Conservation (phyloP, 2,329 filamentous ascomycete species). For the Ceratocystis cacaofunesta region DNA sequence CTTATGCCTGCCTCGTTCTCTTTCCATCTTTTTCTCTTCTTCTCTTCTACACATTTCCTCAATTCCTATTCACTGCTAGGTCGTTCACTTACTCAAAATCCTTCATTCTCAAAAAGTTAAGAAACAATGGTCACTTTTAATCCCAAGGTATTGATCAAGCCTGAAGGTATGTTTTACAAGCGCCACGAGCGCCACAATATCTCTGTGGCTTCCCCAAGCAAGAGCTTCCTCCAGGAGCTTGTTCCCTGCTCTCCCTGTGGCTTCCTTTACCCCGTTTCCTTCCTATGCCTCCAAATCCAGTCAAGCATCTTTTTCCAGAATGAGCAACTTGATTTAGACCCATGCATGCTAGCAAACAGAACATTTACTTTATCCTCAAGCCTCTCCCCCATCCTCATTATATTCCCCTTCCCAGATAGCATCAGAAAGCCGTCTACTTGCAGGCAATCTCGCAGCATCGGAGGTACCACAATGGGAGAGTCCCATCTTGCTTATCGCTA, state of each 20-base stretch:
- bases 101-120: background rate
- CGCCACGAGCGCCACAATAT: background rate
- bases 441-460: background rate
- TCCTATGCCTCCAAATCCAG: background rate
- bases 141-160: background rate
- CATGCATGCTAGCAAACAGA: background rate
- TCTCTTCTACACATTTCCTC: background rate
- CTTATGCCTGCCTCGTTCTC: background rate
- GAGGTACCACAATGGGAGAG: background rate
- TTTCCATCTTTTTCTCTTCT: too few species aligned
- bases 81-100: background rate
- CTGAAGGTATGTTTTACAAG: slow-evolving; percentile 1
- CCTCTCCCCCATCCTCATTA: background rate
- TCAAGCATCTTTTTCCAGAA: background rate
- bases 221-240: background rate
- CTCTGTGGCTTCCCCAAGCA: background rate
- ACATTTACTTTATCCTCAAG: background rate
- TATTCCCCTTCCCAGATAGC: background rate
- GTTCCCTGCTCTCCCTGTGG: background rate
- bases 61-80: background rate
- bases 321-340: background rate
- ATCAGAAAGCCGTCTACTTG: background rate
- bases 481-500: background rate
- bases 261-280: background rate
- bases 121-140: background rate